Base-by-base conservation (phyloP, 2,329 filamentous ascomycete species). In the Colletotrichum agaves region DNA sequence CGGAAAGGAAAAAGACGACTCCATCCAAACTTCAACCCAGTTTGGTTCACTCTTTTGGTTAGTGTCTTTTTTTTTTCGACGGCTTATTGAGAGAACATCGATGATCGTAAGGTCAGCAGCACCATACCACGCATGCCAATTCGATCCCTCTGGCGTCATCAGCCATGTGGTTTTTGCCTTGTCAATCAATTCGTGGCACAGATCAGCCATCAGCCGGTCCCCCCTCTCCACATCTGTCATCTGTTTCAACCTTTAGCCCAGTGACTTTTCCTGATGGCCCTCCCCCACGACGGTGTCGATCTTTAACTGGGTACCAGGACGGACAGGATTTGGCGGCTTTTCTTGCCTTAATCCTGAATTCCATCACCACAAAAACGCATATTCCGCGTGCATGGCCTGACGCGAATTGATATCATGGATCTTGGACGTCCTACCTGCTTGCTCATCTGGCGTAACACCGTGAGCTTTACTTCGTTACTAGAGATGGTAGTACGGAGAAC, bases 181-280 rank as follows among this genome's bases (percentile, higher is more conserved):
- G 27, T 7, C 27, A 27, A 27, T 7, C 33, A 23, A 15, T 23
- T 61, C 31, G 59, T 62, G 60, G 52, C 60, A 63, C 64, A 58
- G 64, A 67, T 63, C 60, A 37, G 23, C 49, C 27, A 27, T 27
- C 27, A 27, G 27, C 27, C 27, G 27, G 27, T 27, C 6, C 27
- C 23, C 53, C 59, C 33, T 60, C 55, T 47, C 61, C 65, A 68
- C 55, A 60, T 58, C 53, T 67, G 61, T 67, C 64, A 67, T 60
- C 39, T 67, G 65, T 67, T 67, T 67, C 65, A 67, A 41, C 27
- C 55, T 33, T 13, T n/a, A 41, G 46, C 39, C 46, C 13, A 53
- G 60, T 64, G 60, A 46, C 52, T 21, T 27, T n/a, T 19, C 47
- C 12, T 19, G n/a, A 46, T 31, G 27, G 27, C 27, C 12, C 33